Percentiles rank a stretch among this genome's conserved stretches.
Conservation (phyloP, 371 early-diverging fungal genomes). For the Apophysomyces elegans region DNA sequence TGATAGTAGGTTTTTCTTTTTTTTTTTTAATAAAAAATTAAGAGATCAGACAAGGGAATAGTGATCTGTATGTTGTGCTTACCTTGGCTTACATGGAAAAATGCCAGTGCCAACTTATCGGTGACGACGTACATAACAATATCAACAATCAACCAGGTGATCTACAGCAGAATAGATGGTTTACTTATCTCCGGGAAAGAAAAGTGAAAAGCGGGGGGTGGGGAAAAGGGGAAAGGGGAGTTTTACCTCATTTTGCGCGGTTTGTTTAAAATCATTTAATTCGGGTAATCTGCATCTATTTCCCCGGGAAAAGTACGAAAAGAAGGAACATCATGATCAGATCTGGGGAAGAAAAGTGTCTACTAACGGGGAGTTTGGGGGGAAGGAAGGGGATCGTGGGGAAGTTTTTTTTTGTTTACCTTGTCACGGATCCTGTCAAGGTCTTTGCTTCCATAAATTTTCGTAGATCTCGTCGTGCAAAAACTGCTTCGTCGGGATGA, state of each 20-base stretch:
- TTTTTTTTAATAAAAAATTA: background rate
- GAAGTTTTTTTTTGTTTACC: constrained; percentile 33
- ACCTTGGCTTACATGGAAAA: constrained; percentile 45
- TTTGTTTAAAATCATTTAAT: background rate
- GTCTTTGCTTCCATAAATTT: constrained; percentile 52
- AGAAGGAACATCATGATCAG: no score
- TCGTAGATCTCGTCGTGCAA: constrained; percentile 57
- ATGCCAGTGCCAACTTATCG: constrained; percentile 55
- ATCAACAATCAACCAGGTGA: constrained; percentile 52
- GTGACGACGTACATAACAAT: constrained; percentile 65
- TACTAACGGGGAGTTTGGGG: background rate
- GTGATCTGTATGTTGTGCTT: background rate
- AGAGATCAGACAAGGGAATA: background rate
- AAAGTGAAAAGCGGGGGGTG: no score
- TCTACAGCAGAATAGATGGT: constrained; percentile 2
- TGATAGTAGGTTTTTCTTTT: background rate
- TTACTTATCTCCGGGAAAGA: background rate
- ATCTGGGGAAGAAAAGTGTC: no score
- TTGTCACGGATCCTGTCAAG: constrained; percentile 61
- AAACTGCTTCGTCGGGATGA: constrained; percentile 61
- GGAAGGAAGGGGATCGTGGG: constrained; percentile 3
- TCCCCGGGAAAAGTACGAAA: no score
- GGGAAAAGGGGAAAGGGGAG: background rate
- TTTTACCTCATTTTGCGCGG: constrained; percentile 7
- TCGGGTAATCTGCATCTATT: constrained; percentile 31